Evolutionary conservation across 1,284 basidiomycete genomes (phyloP), one percentile per base, ranked within the genome.

Genomic region (Inonotus obliquus): DNA sequence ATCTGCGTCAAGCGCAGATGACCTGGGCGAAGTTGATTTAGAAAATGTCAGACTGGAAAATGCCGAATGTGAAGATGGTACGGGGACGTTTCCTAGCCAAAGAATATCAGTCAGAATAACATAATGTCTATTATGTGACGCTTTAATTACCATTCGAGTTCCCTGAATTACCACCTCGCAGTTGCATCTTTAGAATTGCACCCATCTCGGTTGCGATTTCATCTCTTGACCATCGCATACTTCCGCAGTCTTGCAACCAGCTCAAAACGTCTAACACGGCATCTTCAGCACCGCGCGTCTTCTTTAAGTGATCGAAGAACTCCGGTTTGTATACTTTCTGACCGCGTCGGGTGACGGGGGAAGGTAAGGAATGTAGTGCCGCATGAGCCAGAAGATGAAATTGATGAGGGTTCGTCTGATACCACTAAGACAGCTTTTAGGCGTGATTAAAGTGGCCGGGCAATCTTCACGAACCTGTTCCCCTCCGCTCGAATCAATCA

Each of bases 371-470:
- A 69, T 96, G 87, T 32, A 97, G 76, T 0, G 89, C 86, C 0
- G 91, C 90, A 19, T 93, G 76, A 1, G 91, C 81, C 10, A 92
- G 74, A 13, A 94, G 76, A 65, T 96, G 87, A 70, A 98, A 96
- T 14, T 86, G 83, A 71, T 98, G 91, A 0, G 93, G 91, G 62
- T 91, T 91, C 1, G 87, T 79, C 69, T 89, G 82, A 65, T 87
- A 85, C 84, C 86, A 89, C 87, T 92, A 54, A 60, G 13, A n/a
- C 25, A 47, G 37, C 4, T 23, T 23, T 45, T 17, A 49, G 47
- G 35, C 32, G 14, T 7, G 3, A 17, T 39, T 11, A 41, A n/a
- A 62, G 60, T 41, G 41, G 32, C 23, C 41, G 23, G 41, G 41
- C 14, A 66, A 59, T 53, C 52, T 52, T 52, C 41, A 76, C 90